Conservation (phyloP, 2,329 filamentous ascomycete species). For the Clarireedia monteithiana region DNA sequence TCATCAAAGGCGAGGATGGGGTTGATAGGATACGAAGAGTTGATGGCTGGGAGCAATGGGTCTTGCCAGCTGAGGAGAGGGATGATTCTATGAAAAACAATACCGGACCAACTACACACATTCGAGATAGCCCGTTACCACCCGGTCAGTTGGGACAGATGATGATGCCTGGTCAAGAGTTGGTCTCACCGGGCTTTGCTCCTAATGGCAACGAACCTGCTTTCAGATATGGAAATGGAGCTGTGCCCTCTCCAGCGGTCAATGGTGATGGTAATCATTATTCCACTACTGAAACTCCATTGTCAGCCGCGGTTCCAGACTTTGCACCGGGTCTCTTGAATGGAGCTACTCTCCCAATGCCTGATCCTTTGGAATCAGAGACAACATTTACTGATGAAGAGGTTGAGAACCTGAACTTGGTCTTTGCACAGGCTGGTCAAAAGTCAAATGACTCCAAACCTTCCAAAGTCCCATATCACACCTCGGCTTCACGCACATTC, state of each 20-base stretch:
- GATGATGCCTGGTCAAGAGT: slow-evolving; percentile 22
- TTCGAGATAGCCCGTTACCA: slow-evolving; percentile 18
- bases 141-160: slow-evolving; percentile 19
- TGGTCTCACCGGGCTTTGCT: slow-evolving; percentile 24
- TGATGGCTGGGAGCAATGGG: slow-evolving; percentile 73
- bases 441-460: slow-evolving; percentile 31
- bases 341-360: slow-evolving; percentile 3
- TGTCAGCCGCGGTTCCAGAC: slow-evolving; percentile 57
- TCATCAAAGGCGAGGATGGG: slow-evolving; percentile 66
- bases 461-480: slow-evolving; percentile 31
- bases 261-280: slow-evolving; percentile 35
- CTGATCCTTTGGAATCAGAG: slow-evolving; percentile 26
- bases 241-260: slow-evolving; percentile 10
- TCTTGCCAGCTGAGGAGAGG: slow-evolving; percentile 64
- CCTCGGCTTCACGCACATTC: slow-evolving; percentile 39
- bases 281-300: slow-evolving; percentile 39
- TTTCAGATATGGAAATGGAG: slow-evolving; percentile 19
- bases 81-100: slow-evolving; percentile 68
- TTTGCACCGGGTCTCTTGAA: slow-evolving; percentile 34
- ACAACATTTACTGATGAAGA: slow-evolving; percentile 44
- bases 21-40: slow-evolving; percentile 69
- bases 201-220: slow-evolving; percentile 24
- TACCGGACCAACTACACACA: slow-evolving; percentile 49
- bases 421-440: slow-evolving; percentile 32
- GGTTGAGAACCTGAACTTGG: slow-evolving; percentile 44